phyloP scores from a whole-genome alignment of 306 rosid species.

The Benincasa hispida region DNA sequence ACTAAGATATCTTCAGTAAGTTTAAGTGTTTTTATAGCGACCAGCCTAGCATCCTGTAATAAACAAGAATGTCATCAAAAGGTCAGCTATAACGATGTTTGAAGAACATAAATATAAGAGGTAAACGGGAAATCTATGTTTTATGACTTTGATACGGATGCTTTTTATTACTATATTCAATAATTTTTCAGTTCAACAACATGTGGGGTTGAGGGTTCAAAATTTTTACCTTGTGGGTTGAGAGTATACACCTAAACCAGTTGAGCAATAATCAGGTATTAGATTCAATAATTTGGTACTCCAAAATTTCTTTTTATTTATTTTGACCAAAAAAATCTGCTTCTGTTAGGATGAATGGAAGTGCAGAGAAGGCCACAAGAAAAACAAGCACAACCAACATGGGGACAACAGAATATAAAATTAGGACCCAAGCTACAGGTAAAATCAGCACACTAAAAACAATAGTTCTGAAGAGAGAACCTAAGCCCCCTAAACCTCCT shows the following conservation, averaged over 20 bases:
- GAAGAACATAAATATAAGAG: not conserved
- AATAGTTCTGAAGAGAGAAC: not conserved
- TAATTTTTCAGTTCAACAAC: too few relatives aligned
- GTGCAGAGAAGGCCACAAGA: not conserved
- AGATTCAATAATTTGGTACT: not conserved
- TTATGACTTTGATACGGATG: not conserved
- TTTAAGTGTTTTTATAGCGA: conserved; percentile 58
- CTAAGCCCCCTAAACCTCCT: not conserved
- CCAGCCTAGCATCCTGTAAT: conserved; percentile 49
- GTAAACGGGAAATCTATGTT: not conserved
- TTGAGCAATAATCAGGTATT: not conserved
- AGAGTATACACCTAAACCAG: too few relatives aligned
- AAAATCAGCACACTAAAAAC: not conserved
- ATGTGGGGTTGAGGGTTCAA: too few relatives aligned
- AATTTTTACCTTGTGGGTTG: too few relatives aligned
- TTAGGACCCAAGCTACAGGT: not conserved
- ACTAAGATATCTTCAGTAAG: conserved; percentile 46
- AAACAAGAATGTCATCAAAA: conserved; percentile 16
- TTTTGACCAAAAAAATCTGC: not conserved
- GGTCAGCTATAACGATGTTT: not conserved
- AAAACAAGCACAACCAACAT: not conserved
- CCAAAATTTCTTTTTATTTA: not conserved
- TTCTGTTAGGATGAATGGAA: not conserved
- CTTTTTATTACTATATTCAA: too few relatives aligned
- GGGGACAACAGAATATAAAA: not conserved